Base-by-base conservation (phyloP, 1,284 basidiomycete species). In the Agaricales sp. region DNA sequence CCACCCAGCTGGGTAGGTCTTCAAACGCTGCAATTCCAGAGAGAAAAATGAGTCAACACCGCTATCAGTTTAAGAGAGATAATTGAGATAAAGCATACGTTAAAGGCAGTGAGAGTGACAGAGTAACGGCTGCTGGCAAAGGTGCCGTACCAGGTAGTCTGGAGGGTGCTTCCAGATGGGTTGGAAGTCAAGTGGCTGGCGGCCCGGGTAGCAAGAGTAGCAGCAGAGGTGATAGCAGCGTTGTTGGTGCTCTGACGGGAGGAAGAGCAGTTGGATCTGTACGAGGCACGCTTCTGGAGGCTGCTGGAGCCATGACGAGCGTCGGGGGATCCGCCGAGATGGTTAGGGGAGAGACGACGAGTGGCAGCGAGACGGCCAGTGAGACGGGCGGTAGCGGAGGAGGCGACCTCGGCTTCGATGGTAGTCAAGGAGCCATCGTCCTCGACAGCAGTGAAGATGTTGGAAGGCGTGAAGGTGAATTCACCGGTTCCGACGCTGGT, bases 141-240 rank as follows among this genome's bases (percentile, higher is more conserved):
- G n/a, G 50, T 49, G 23, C 52, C 52, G 21, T 48, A 53, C 52
- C 52, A 53, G 2, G 50, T 51, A 8, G 50, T 53, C 25, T 53
- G 50, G 46, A 53, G 52, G 2, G 38, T 30, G 22, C 35, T 26
- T 3, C 52, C 52, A 38, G 22, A 30, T 22, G 50, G 49, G 25
- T 53, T 50, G 38, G 12, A 11, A 12, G 46, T 35, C 16, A 53
- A 50, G 35, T 53, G 50, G 38, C 18, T 25, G 30, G 47, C 24
- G 13, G 45, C 21, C 13, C 4, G 23, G 13, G 8, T 48, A 13
- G 50, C 52, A n/a, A 48, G 43, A 14, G 25, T 43, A 48, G 46
- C 39, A 16, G 46, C 46, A 19, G 50, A 46, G 16, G 25, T 24
- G 46, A 53, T 51, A 24, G 50, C 52, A 13, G 39, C 16, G 46